Conservation (phyloP, 2,329 filamentous ascomycete species). For the Exophiala bonariae region DNA sequence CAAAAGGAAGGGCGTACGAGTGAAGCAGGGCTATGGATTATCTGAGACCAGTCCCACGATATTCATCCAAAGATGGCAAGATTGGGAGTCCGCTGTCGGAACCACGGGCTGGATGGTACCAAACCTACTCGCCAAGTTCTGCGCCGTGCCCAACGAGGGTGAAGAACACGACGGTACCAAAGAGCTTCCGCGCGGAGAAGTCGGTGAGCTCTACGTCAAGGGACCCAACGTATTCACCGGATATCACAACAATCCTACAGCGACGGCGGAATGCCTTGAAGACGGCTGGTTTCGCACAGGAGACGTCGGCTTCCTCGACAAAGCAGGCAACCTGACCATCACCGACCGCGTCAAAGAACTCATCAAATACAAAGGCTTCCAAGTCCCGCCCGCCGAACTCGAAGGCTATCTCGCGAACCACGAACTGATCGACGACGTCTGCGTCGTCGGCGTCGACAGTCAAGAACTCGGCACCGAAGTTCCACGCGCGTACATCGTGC, state of each 20-base stretch:
- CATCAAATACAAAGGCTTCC: constrained; percentile 52
- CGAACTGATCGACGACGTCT: constrained; percentile 43
- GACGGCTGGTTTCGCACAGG: constrained; percentile 91
- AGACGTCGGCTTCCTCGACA: constrained; percentile 77
- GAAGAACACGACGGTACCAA: constrained; percentile 36
- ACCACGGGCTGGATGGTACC: constrained; percentile 76
- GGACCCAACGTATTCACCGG: constrained; percentile 66
- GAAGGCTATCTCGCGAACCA: constrained; percentile 47
- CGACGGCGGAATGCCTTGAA: constrained; percentile 59
- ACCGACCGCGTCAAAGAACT: constrained; percentile 75
- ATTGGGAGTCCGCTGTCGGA: constrained; percentile 76
- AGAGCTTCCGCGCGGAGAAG: constrained; percentile 63
- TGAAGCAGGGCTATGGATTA: constrained; percentile 92
- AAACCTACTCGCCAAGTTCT: constrained; percentile 79
- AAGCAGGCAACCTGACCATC: constrained; percentile 77
- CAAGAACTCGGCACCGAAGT: constrained; percentile 39
- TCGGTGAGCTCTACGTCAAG: constrained; percentile 68
- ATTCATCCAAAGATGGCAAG: constrained; percentile 69
- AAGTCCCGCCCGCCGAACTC: constrained; percentile 52
- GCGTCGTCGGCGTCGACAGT: constrained; percentile 44
- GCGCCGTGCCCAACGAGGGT: constrained; percentile 58
- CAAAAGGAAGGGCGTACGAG: constrained; percentile 69
- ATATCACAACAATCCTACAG: constrained; percentile 60
- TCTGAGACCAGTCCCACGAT: constrained; percentile 83
- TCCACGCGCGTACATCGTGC: constrained; percentile 44